Base-by-base conservation (phyloP, 805 yeast species). In the Brettanomyces bruxellensis region DNA sequence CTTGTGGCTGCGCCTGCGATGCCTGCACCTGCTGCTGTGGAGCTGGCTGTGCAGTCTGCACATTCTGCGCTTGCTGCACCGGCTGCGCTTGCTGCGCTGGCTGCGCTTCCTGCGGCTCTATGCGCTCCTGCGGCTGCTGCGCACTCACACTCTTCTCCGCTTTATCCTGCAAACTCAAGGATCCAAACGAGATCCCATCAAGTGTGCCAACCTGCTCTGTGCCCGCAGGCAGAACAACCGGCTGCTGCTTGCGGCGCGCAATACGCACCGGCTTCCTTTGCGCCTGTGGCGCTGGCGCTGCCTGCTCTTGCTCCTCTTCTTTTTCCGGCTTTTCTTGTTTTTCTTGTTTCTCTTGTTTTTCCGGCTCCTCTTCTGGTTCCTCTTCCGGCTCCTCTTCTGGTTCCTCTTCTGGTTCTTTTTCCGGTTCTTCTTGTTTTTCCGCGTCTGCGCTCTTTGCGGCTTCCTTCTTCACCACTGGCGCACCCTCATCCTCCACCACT, bases 131-230 rank as follows among this genome's bases (percentile, higher is more conserved):
- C 13, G 45, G 48, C 43, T 45, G 49, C 23, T 41, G 51, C 11
- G 45, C 40, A 22, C 39, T 22, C 44, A 68, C 70, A 2, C 18
- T 18, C 18, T 18, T 18, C 18, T 18, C 18, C 2, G 18, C 18
- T 42, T 72, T 75, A 39, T 75, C 76, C 45, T 69, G 65, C 52
- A 78, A 60, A 4, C 75, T 59, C 65, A 75, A 68, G 3, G 79
- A 75, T 41, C 80, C 81, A 49, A 76, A 75, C 6, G 79, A 73
- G 44, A 76, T 77, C 48, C 79, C 78, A 34, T 72, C 75, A 45
- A 72, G 67, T 32, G 64, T 49, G 52, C 67, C 64, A 49, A 72
- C 58, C 62, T 75, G 65, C 58, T 72, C 59, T 59, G 78, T 62
- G 54, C 65, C 51, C 50, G 68, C 61, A 60, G 83, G 75, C 64